Conservation (phyloP, 1,284 basidiomycete species). For the Trichosporon sp. region DNA sequence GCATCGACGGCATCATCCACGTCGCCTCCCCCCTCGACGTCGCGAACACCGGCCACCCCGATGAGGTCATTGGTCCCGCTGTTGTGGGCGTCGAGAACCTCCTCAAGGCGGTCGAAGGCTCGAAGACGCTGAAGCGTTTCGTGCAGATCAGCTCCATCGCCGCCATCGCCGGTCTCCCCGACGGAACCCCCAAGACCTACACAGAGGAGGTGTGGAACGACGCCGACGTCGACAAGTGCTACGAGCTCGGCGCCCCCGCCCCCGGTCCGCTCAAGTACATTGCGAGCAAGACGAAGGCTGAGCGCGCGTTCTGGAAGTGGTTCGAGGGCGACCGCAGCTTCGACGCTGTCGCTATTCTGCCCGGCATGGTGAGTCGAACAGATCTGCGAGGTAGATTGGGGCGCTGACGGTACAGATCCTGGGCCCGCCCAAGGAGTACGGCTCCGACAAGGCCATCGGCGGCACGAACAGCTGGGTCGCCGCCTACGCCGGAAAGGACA, state of each 20-base stretch:
- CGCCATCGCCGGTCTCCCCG: background rate
- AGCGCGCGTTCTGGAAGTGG: constrained; percentile 42
- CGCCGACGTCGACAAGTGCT: constrained; percentile 33
- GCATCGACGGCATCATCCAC: constrained; percentile 63
- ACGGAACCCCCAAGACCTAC: constrained; percentile 25
- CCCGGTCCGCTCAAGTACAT: constrained; percentile 21
- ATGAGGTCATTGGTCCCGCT: constrained; percentile 11
- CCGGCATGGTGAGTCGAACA: constrained; percentile 20
- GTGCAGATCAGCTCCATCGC: constrained; percentile 23
- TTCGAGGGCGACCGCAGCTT: constrained; percentile 28
- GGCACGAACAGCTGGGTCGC: constrained; percentile 20
- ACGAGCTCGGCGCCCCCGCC: constrained; percentile 18
- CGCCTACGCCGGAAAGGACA: background rate
- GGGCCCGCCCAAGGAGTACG: constrained; percentile 19
- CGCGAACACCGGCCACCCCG: constrained; percentile 14
- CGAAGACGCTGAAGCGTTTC: constrained; percentile 19
- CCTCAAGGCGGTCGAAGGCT: background rate
- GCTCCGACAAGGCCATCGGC: constrained; percentile 7
- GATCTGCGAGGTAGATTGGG: too few species aligned
- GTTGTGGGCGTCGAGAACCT: constrained; percentile 20
- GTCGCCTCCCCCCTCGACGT: constrained; percentile 33
- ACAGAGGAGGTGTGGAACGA: constrained; percentile 65
- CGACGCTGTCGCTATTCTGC: constrained; percentile 28
- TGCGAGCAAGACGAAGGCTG: constrained; percentile 39
- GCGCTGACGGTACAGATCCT: constrained; percentile 6